Conservation (phyloP, 2,329 filamentous ascomycete species). For the Monosporascus sp. region DNA sequence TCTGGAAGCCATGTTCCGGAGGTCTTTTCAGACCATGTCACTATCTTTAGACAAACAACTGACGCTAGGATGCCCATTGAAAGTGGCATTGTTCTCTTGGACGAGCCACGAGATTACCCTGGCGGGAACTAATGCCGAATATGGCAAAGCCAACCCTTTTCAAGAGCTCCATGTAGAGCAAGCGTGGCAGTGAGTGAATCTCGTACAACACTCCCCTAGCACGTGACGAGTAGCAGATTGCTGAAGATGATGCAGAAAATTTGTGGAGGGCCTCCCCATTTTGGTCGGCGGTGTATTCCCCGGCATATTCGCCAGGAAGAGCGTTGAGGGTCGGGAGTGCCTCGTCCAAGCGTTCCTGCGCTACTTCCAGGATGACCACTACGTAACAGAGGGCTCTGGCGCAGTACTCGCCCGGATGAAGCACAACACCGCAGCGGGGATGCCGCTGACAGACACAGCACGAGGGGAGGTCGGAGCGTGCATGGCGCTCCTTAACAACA, state of each 20-base stretch:
- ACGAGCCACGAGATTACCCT: conserved; percentile 10
- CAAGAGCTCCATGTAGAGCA: conserved; percentile 10
- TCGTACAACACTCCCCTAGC: neutral
- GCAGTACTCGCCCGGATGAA: conserved; percentile 4
- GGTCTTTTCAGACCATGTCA: conserved; percentile 8
- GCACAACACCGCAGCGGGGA: conserved; percentile 6
- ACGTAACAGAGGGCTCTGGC: conserved; percentile 6
- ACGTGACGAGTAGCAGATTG: too few relatives aligned
- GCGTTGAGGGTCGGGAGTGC: too few relatives aligned
- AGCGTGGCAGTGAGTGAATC: conserved; percentile 14
- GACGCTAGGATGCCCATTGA: neutral
- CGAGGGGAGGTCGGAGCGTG: conserved; percentile 7
- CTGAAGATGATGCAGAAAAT: neutral
- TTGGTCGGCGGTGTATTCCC: too few relatives aligned
- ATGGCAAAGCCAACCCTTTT: conserved; percentile 16
- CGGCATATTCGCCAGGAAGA: too few relatives aligned
- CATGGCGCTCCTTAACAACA: conserved; percentile 8
- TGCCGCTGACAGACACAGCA: conserved; percentile 5
- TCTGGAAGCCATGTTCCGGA: conserved; percentile 13
- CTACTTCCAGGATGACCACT: conserved; percentile 8
- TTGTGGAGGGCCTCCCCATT: neutral
- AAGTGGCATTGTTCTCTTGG: conserved; percentile 14
- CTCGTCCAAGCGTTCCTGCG: conserved; percentile 1
- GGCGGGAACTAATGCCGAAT: conserved; percentile 13
- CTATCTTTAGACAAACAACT: conserved; percentile 6